A percentile compares a stretch with the other conserved stretches of the same genome.
phyloP scores from a whole-genome alignment of 2,329 filamentous ascomycete genomes.

The Pseudogymnoascus sp. region DNA sequence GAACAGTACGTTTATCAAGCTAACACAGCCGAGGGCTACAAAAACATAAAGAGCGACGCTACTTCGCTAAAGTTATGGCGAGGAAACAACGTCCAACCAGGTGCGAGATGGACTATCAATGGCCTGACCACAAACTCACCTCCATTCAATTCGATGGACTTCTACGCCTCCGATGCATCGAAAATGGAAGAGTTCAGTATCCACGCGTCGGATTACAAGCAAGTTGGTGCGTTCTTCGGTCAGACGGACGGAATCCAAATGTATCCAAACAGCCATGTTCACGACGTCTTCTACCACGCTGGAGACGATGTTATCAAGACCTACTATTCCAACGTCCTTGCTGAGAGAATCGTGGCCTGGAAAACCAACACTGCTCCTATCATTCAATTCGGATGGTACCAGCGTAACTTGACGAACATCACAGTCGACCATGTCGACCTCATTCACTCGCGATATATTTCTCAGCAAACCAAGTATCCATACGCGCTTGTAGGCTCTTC shows the following conservation, averaged over 20 bases:
- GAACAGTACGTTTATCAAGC: slow-evolving; percentile 37
- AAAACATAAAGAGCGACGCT: slow-evolving; percentile 27
- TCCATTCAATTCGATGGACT: slow-evolving; percentile 36
- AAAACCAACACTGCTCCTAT: slow-evolving; percentile 31
- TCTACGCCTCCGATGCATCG: slow-evolving; percentile 15
- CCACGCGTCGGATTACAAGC: slow-evolving; percentile 33
- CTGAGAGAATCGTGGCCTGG: slow-evolving; percentile 27
- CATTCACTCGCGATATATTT: slow-evolving; percentile 27
- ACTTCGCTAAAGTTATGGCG: slow-evolving; percentile 31
- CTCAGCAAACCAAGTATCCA: slow-evolving; percentile 18
- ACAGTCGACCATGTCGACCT: slow-evolving; percentile 27
- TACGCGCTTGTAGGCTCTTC: slow-evolving; percentile 24
- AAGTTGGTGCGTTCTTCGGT: slow-evolving; percentile 34
- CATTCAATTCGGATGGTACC: slow-evolving; percentile 34
- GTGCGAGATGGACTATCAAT: slow-evolving; percentile 25
- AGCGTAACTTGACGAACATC: slow-evolving; percentile 27
- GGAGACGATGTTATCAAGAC: slow-evolving; percentile 35
- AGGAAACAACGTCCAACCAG: slow-evolving; percentile 20
- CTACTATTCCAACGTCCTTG: slow-evolving; percentile 30
- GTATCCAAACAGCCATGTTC: slow-evolving; percentile 29
- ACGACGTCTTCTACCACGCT: slow-evolving; percentile 34
- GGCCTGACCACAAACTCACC: slow-evolving; percentile 32
- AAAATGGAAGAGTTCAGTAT: slow-evolving; percentile 24
- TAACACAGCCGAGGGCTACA: slow-evolving; percentile 29
- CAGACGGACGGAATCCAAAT: slow-evolving; percentile 35